Percentiles rank a stretch among this genome's conserved stretches.
These are phyloP conservation scores for Chytridium lagenaria DNA, from an alignment of 371 early-diverging fungal genomes.

Conservation along the genomic window DNA sequence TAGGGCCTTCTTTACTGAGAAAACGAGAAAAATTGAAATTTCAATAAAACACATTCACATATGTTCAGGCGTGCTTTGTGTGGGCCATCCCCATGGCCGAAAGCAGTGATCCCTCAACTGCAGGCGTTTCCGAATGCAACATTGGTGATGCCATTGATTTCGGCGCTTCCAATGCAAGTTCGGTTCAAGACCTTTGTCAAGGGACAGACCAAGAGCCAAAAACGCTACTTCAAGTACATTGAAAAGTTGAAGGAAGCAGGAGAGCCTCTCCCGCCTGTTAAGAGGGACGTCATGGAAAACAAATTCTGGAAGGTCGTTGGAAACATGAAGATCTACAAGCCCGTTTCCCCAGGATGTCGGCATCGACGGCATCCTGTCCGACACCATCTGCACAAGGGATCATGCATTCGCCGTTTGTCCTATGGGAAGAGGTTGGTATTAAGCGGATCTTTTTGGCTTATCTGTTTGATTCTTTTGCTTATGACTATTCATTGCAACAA, in stretches of 20 bases:
- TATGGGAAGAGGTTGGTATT: constrained; percentile 64
- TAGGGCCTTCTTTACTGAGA: not conserved
- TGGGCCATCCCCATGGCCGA: too few species aligned
- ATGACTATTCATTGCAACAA: not conserved
- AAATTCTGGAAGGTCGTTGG: constrained; percentile 57
- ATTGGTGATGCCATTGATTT: too few species aligned
- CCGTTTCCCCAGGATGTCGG: constrained; percentile 87
- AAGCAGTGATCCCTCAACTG: too few species aligned
- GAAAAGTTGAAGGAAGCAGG: constrained; percentile 34
- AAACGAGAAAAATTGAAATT: not conserved
- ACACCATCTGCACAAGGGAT: constrained; percentile 91
- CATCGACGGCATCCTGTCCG: constrained; percentile 84
- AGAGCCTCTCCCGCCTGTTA: constrained; percentile 13
- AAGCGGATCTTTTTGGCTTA: not conserved
- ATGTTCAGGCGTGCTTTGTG: too few species aligned
- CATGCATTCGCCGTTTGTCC: constrained; percentile 80
- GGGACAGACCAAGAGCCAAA: constrained; percentile 35
- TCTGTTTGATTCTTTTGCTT: too few species aligned
- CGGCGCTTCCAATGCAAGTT: constrained; percentile 30
- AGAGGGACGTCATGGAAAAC: constrained; percentile 48
- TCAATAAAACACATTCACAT: not conserved
- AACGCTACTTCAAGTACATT: constrained; percentile 37
- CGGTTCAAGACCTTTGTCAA: constrained; percentile 47
- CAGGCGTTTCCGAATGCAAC: too few species aligned
- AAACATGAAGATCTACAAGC: constrained; percentile 84